Conservation (phyloP, 306 rosid genomes). For the Dryas drummondii region DNA sequence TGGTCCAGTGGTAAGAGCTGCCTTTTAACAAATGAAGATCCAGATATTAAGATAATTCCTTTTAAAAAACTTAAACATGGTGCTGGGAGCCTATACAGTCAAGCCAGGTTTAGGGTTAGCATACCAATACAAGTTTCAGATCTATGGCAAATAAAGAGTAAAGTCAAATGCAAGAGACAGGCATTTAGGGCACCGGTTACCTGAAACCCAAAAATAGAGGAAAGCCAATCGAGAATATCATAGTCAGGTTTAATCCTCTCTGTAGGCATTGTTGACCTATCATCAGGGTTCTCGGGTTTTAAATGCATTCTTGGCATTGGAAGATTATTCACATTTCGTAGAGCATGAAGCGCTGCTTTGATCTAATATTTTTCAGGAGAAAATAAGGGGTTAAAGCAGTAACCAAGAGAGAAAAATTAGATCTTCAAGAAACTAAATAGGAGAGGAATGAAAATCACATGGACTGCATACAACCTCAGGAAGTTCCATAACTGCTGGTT, state of each 20-base stretch:
- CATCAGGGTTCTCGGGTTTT: slow-evolving; percentile 30
- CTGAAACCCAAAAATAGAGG: slow-evolving; percentile 89
- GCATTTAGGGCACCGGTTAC: slow-evolving; percentile 36
- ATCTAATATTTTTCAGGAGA: slow-evolving; percentile 47
- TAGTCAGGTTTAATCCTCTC: slow-evolving; percentile 62
- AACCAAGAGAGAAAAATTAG: slow-evolving; percentile 9
- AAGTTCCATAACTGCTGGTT: slow-evolving; percentile 84
- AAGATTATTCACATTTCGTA: slow-evolving; percentile 62
- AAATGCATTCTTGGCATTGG: slow-evolving; percentile 63
- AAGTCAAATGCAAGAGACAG: slow-evolving; percentile 12
- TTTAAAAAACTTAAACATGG: slow-evolving; percentile 5
- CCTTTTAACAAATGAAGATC: neutral
- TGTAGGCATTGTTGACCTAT: slow-evolving; percentile 35
- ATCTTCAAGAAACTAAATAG: neutral
- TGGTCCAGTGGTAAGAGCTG: slow-evolving; percentile 7
- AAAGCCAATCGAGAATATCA: slow-evolving; percentile 91
- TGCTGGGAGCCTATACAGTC: slow-evolving; percentile 1
- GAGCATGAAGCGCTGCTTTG: slow-evolving; percentile 70
- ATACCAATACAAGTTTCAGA: slow-evolving; percentile 1
- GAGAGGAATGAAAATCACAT: slow-evolving; percentile 6
- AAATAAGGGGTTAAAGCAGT: slow-evolving; percentile 12
- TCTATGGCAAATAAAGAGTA: neutral
- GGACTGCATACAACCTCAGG: slow-evolving; percentile 58
- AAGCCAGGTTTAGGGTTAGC: neutral
- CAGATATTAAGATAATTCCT: neutral